phyloP scores from a whole-genome alignment of 2,329 filamentous ascomycete species.

The Monosporascus sp. region DNA sequence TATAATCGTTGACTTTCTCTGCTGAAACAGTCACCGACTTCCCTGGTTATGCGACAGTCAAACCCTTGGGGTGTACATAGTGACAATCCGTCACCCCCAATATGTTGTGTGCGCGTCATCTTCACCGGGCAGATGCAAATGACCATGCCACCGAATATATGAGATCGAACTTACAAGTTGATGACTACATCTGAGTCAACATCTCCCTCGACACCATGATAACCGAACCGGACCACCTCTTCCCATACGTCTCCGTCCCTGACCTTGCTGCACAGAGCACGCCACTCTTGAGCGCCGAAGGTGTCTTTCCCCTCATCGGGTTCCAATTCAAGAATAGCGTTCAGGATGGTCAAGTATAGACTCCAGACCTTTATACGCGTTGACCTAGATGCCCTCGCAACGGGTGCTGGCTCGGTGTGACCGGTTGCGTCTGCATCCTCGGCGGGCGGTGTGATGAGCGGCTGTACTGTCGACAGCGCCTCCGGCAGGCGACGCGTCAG shows the following conservation, averaged over 20 bases:
- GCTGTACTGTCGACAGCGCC: conserved; percentile 77
- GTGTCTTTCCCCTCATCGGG: conserved; percentile 83
- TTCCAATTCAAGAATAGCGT: conserved; percentile 84
- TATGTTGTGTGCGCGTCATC: too few relatives aligned
- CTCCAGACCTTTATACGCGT: conserved; percentile 96
- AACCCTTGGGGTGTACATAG: too few relatives aligned
- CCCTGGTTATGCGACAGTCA: too few relatives aligned
- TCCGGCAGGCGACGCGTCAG: conserved; percentile 90
- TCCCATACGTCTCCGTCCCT: conserved; percentile 93
- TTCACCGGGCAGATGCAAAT: too few relatives aligned
- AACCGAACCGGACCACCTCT: conserved; percentile 80
- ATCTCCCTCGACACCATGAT: conserved; percentile 81
- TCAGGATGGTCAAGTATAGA: conserved; percentile 88
- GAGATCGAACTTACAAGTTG: conserved; percentile 59
- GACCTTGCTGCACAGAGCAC: conserved; percentile 74
- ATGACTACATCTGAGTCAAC: conserved; percentile 94
- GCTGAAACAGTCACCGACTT: too few relatives aligned
- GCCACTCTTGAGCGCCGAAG: conserved; percentile 84
- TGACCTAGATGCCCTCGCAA: conserved; percentile 73
- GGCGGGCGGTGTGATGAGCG: conserved; percentile 64
- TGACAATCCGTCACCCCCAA: too few relatives aligned
- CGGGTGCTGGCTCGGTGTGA: conserved; percentile 57
- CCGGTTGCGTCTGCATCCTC: conserved; percentile 41
- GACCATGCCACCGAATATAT: too few relatives aligned
- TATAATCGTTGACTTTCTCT: too few relatives aligned